Conservation (phyloP, 495 filamentous ascomycete genomes). For the Jackrogersella minutella region DNA sequence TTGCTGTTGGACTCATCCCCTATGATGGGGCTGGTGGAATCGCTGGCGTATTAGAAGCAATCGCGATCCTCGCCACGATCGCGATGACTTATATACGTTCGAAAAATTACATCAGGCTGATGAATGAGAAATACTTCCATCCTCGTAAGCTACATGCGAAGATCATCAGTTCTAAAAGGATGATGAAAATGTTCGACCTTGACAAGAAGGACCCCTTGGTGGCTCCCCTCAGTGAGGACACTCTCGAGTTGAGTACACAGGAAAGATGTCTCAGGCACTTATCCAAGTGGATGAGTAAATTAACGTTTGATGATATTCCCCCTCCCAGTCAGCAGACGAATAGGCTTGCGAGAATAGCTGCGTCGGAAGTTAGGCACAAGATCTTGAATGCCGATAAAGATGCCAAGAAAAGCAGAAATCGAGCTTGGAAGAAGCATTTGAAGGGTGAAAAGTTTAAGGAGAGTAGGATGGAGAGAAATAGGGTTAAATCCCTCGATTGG, state of each 20-base stretch:
- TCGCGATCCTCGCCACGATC: slow-evolving; percentile 10
- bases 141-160: slow-evolving; percentile 36
- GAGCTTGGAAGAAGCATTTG: slow-evolving; percentile 36
- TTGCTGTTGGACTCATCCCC: slow-evolving; percentile 27
- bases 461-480: slow-evolving; percentile 15
- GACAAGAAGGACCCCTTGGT: slow-evolving; percentile 33
- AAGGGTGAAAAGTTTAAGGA: slow-evolving; percentile 38
- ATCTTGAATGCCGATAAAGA: slow-evolving; percentile 23
- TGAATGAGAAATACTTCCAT: slow-evolving; percentile 40
- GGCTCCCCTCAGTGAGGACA: slow-evolving; percentile 30
- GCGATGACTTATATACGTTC: slow-evolving; percentile 20
- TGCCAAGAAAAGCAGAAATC: slow-evolving; percentile 17
- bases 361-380: slow-evolving; percentile 37
- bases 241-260: slow-evolving; percentile 24
- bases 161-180: slow-evolving; percentile 23
- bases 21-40: slow-evolving; percentile 29
- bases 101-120: slow-evolving; percentile 19
- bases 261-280: slow-evolving; percentile 36
- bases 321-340: slow-evolving; percentile 28
- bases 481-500: slow-evolving; percentile 34
- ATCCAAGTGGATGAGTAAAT: slow-evolving; percentile 22
- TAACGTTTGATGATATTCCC: slow-evolving; percentile 40
- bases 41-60: slow-evolving; percentile 13
- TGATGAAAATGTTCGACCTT: slow-evolving; percentile 30
- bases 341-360: slow-evolving; percentile 32